Evolutionary conservation across 345 rosid genomes (phyloP), one percentile per base, ranked within the genome.

Genomic region (Aurinia saxatilis): DNA sequence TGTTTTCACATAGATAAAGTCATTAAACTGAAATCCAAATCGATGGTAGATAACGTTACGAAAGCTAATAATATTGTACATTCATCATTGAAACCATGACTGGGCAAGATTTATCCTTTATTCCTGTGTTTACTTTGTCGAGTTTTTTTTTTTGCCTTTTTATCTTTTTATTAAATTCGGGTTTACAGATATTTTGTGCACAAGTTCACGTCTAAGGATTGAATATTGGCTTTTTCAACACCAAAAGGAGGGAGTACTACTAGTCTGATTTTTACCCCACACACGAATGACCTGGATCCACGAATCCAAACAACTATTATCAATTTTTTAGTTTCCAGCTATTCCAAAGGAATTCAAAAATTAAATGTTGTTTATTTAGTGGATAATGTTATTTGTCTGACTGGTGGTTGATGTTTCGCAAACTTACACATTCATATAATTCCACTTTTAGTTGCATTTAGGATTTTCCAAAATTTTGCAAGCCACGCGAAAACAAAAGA

Each of bases 261-360:
- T 34, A 13, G 4, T 15, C 42, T 25, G 38, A 35, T 42, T 50
- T 35, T 44, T 2, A 51, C 33, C 50, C 49, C 67, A 51, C 33
- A 13, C 27, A 44, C 73, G 18, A 68, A 68, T 45, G 73, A 68
- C 67, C 60, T 60, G 73, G 61, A 60, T 68, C 67, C 73, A 68
- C 67, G 73, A 60, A 44, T 44, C 27, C 9, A 44, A 23, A n/a
- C n/a, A n/a, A n/a, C n/a, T n/a, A n/a, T n/a, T n/a, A n/a, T n/a
- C n/a, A n/a, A n/a, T n/a, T n/a, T n/a, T n/a, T 2, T 2, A 49
- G 8, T 46, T 48, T 33, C 59, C 72, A 50, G 60, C 65, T 67
- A 31, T 13, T 7, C 15, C 15, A 35, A 33, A 19, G n/a, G 14
- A 10, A 8, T 31, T 39, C 18, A 21, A 21, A 50, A 18, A 39